Evolutionary conservation across 495 filamentous ascomycete species (phyloP), one percentile per base, ranked within the genome.

Genomic region (Immersiella caudata): DNA sequence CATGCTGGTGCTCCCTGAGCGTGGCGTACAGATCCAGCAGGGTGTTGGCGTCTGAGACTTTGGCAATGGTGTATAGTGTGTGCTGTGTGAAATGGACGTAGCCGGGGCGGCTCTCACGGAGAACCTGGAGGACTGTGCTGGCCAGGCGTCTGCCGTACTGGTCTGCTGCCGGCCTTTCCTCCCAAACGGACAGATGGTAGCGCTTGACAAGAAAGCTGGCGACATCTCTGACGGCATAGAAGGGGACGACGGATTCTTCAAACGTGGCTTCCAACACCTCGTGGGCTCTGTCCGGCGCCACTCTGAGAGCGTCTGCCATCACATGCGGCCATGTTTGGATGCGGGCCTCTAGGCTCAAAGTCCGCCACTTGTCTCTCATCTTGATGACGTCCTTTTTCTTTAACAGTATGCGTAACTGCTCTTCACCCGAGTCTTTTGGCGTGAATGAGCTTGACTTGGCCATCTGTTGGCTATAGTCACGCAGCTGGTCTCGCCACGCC

Each of bases 261-360:
- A 85, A 73, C 9, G 82, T 85, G 18, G 81, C 84, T 49, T 80
- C 67, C 6, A 91, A 70, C 59, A 90, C 82, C 14, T 78, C 73
- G 27, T 83, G 72, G 2, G 83, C 73, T 33, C 72, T 67, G 21
- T 76, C 68, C 0, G 82, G 83, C 27, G 75, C 74, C 58, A 81
- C 78, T n/a, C 79, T 70, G 26, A 91, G 68, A 26, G 86, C 73
- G 71, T 80, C 81, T 20, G 86, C 74, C 61, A 89, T 85, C 25
- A 88, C 64, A 2, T 78, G 69, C 35, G 79, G 77, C 89, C 88
- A 91, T 40, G 72, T 64, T 0, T 12, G 49, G 35, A 75, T 67
- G 46, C 82, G 84, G 18, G 49, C 67, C 1, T 59, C 12, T 20
- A 62, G 69, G 14, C 71, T 25, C 49, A 80, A 59, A 24, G 33